Base-by-base conservation (phyloP, 2,329 filamentous ascomycete genomes). In the Arachnomyces sp. region DNA sequence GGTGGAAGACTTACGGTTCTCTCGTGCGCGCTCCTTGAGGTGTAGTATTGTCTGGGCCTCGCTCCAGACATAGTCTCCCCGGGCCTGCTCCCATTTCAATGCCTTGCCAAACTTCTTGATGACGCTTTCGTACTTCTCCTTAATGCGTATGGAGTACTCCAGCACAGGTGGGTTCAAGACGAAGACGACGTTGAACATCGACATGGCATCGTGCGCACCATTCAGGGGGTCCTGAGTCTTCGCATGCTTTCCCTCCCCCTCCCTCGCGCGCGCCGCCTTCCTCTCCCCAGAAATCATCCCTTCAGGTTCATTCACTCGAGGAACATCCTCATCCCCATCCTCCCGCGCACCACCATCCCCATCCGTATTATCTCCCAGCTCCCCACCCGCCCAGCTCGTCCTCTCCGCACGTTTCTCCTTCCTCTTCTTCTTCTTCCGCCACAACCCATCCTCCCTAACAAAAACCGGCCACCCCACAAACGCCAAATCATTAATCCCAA, bases 181-280 rank as follows among this genome's bases (percentile, higher is more conserved):
- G 60, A 96, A 96, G 16, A 96, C 88, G 8, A 95, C 76, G 60
- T 95, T 94, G 65, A 98, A 98, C 90, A 96, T 96, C 47, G 82
- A 88, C 84, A 96, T 89, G 34, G 77, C 77, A 43, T 76, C 67
- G 44, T 70, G 72, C 37, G 70, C 67, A 34, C 58, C 54, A 36
- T 63, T 58, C 31, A 52, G 31, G 4, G 48, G 43, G 33, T 54
- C 49, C 3, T 44, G 32, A 12, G 46, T 32, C 36, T 50, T 56
- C 13, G 48, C 50, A 6, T 46, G 38, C 37, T 49, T 49, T 25
- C 37, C 48, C 41, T 52, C 53, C 6, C 49, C 34, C 43, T 44
- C 13, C 49, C 54, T 18, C 45, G 40, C 18, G 53, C 53, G 17
- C 44, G 43, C 20, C 52, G 50, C 42, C 56, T 57, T 17, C 40